Percentiles rank a stretch among this genome's conserved stretches.
phyloP scores from a whole-genome alignment of 1,284 basidiomycete genomes.

The Trametes versicolor region DNA sequence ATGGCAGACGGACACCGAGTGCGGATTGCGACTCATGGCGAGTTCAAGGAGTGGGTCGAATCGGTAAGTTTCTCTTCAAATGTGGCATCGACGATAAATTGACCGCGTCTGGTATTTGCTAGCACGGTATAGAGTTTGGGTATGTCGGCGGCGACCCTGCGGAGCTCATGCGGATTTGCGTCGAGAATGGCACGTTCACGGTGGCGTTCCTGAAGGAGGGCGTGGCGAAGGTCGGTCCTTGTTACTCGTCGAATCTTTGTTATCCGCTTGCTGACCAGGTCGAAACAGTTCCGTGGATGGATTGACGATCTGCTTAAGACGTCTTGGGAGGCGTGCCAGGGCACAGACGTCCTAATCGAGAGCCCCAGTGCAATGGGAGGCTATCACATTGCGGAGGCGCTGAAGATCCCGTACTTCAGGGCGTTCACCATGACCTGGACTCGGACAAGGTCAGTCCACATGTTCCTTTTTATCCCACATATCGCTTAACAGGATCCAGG shows the following conservation, averaged over 20 bases:
- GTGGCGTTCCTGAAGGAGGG: conserved; percentile 94
- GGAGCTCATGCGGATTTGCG: conserved; percentile 93
- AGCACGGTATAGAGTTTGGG: conserved; percentile 94
- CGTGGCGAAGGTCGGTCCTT: conserved; percentile 74
- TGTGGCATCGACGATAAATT: too few relatives aligned
- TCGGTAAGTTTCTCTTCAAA: too few relatives aligned
- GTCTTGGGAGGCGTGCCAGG: conserved; percentile 96
- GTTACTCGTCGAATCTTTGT: not conserved
- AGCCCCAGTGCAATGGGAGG: conserved; percentile 98
- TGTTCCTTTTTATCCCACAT: conserved; percentile 10
- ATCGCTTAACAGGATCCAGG: conserved; percentile 48
- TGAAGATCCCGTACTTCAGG: conserved; percentile 93
- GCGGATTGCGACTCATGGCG: conserved; percentile 91
- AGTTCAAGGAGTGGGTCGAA: conserved; percentile 96
- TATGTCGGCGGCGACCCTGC: conserved; percentile 97
- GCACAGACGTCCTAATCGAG: conserved; percentile 93
- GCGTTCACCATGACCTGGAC: conserved; percentile 92
- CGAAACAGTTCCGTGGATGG: conserved; percentile 90
- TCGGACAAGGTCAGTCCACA: conserved; percentile 63
- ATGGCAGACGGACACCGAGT: conserved; percentile 89
- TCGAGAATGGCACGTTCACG: conserved; percentile 97
- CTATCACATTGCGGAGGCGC: conserved; percentile 96
- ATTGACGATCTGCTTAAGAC: conserved; percentile 94
- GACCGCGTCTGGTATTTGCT: conserved; percentile 13
- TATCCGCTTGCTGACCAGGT: not conserved